Base-by-base conservation (phyloP, 1,139 yeast species). In the Ogataea hybrid region DNA sequence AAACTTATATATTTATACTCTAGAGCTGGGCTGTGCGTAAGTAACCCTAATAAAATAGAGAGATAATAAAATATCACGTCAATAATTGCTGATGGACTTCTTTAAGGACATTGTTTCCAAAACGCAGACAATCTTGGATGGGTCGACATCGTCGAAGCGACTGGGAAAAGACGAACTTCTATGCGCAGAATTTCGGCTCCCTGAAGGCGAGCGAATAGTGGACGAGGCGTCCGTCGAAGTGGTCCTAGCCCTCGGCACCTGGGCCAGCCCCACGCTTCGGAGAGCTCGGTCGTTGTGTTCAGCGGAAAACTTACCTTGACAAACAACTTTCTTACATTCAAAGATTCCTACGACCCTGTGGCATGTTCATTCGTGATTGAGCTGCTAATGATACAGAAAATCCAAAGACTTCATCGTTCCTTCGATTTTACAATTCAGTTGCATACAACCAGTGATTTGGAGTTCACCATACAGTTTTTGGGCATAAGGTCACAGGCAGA, bases 401-500 rank as follows among this genome's bases (percentile, higher is more conserved):
- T 92, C 20, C 97, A 92, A 61, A 71, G 97, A 42, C 71, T 88
- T 21, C 92, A 94, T 2, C 74, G 79, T 43, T 75, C 86, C 2
- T 84, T 81, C 58, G 82, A 86, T n/a, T 86, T 88, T 65, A 89
- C 95, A 1, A 69, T 92, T 18, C 68, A 80, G n/a, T 65, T 90
- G 16, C 72, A 76, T 5, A 78, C 95, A 2, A 81, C 83, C 48
- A 82, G 86, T 40, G 85, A 81, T 17, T 61, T 85, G 46, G 72
- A 73, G 32, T 58, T 89, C 3, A 71, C 82, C 1, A 66, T 90
- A 11, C 87, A 85, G 54, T 79, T 90, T 56, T 80, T 87, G 28
- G 96, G 96, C 0, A 67, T 86, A 43, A 73, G 88, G 34, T 79
- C 90, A 9, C 82, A 81, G 32, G 81, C 95, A 43, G 97, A 92